Percentiles rank a stretch among this genome's conserved stretches.
These are phyloP conservation scores for Rhododendron simsii DNA, from an alignment of 148 eudicot species.

Conservation along the genomic window DNA sequence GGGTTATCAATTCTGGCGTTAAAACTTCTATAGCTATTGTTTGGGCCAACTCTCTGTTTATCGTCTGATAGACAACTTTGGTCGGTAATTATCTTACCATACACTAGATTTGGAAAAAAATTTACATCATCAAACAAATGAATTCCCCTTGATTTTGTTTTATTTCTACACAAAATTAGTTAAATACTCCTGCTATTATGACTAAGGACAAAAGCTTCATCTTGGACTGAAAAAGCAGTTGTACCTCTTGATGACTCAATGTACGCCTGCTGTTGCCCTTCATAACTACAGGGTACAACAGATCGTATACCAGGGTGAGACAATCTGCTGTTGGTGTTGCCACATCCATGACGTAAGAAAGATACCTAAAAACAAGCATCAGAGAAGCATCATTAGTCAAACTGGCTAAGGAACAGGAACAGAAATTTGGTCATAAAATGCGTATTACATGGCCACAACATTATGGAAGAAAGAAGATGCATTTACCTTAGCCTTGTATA, in stretches of 20 bases:
- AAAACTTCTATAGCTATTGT: not conserved
- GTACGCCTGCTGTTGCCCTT: slow-evolving; percentile 59
- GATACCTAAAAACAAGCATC: slow-evolving; percentile 52
- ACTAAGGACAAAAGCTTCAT: not conserved
- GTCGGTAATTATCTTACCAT: not conserved
- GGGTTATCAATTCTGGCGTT: not conserved
- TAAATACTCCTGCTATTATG: not conserved
- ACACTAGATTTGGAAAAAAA: not conserved
- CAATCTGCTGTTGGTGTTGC: slow-evolving; percentile 98
- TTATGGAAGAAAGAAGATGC: not conserved
- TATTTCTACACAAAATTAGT: not conserved
- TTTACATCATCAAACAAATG: not conserved
- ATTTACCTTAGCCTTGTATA: slow-evolving; percentile 81
- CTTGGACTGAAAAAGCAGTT: slow-evolving; percentile 6
- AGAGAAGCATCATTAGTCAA: not conserved
- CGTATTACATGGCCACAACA: not conserved
- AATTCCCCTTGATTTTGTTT: not conserved
- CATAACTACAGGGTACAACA: slow-evolving; percentile 72
- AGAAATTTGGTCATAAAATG: not conserved
- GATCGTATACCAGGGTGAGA: slow-evolving; percentile 67
- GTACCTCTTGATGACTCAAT: slow-evolving; percentile 96
- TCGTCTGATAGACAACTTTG: not conserved
- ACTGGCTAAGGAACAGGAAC: not conserved
- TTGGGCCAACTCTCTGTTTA: not conserved
- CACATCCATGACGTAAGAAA: slow-evolving; percentile 95